These are phyloP conservation scores for Aspergillus sp. DNA, from an alignment of 2,329 filamentous ascomycete genomes.

Conservation along the genomic window DNA sequence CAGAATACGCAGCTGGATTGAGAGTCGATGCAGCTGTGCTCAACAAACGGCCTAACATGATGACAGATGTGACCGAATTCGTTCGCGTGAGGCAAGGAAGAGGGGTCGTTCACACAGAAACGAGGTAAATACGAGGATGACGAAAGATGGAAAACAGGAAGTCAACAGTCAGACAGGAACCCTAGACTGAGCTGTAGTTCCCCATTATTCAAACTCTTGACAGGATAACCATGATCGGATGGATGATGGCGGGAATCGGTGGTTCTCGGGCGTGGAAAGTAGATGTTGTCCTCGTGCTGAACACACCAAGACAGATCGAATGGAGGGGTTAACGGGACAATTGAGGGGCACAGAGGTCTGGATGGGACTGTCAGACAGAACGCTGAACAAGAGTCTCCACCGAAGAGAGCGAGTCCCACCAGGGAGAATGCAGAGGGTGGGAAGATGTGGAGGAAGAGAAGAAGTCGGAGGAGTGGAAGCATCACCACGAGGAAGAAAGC, in stretches of 20 bases:
- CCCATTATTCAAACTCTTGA: constrained; percentile 32
- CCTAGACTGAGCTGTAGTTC: constrained; percentile 30
- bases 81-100: neutral
- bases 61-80: constrained; percentile 19
- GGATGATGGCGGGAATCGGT: constrained; percentile 2
- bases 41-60: constrained; percentile 44
- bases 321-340: neutral
- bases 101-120: constrained; percentile 5
- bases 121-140: constrained; percentile 3
- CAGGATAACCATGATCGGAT: constrained; percentile 26
- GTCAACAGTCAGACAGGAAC: constrained; percentile 27
- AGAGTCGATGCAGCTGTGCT: constrained; percentile 45
- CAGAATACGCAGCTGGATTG: constrained; percentile 40
- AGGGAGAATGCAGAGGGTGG: neutral
- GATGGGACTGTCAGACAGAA: constrained; percentile 15
- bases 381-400: neutral
- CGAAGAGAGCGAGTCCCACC: constrained; percentile 1
- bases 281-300: no score
- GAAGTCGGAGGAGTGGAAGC: neutral
- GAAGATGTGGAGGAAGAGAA: neutral
- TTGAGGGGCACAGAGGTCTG: constrained; percentile 17
- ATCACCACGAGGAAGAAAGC: neutral
- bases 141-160: constrained; percentile 1
- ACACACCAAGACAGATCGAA: neutral
- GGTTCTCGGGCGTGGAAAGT: no score